A percentile compares a stretch with the other conserved stretches of the same genome.
Conservation (phyloP, 2,329 filamentous ascomycete species). For the Colletotrichum cordylinicola region DNA sequence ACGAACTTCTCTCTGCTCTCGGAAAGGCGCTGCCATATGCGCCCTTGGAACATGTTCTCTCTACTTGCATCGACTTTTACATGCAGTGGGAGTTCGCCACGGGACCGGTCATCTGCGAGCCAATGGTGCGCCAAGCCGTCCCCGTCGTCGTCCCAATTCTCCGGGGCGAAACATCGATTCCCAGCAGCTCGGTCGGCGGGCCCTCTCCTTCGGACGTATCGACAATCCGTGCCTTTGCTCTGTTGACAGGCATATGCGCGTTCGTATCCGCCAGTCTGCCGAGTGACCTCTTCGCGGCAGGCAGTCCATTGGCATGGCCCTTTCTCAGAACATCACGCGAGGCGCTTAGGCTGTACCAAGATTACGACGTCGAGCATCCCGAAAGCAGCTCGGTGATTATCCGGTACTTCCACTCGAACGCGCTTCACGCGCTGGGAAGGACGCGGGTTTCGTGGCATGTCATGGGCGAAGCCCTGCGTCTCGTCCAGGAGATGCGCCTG, state of each 20-base stretch:
- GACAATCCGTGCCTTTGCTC: conserved; percentile 35
- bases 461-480: conserved; percentile 47
- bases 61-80: conserved; percentile 1
- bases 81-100: conserved; percentile 7
- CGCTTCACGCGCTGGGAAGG: conserved; percentile 47
- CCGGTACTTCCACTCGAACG: conserved; percentile 51
- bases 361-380: conserved; percentile 46
- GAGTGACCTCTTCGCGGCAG: conserved; percentile 42
- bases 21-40: not conserved
- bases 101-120: conserved; percentile 2
- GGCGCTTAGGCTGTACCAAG: conserved; percentile 43
- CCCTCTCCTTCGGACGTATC: not conserved
- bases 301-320: conserved; percentile 38
- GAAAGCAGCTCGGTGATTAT: conserved; percentile 48
- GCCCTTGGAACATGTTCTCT: not conserved
- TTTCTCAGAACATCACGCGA: conserved; percentile 45
- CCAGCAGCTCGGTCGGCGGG: not conserved
- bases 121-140: not conserved
- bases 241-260: conserved; percentile 50
- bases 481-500: conserved; percentile 48
- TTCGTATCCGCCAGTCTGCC: conserved; percentile 48
- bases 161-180: not conserved
- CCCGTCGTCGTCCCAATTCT: not conserved
- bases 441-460: conserved; percentile 50
- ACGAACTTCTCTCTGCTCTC: not conserved